Conservation (phyloP, 2,329 filamentous ascomycete species). For the Penicillium sp. region DNA sequence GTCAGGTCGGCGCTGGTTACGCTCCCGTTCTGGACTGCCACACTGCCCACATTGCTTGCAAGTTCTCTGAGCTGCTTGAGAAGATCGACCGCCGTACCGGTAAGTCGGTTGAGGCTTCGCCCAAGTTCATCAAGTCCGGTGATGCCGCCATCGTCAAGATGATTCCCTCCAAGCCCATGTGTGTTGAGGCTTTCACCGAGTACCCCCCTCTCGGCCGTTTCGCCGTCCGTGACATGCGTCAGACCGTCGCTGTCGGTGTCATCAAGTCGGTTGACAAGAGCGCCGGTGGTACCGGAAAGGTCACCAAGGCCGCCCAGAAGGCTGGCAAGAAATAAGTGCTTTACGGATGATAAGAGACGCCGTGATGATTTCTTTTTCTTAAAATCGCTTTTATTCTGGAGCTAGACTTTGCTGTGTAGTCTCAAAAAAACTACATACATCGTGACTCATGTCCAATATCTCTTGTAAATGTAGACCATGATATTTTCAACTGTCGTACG, state of each 20-base stretch:
- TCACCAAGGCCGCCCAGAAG: conserved; percentile 58
- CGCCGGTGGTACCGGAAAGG: conserved; percentile 54
- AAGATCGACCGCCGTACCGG: conserved; percentile 99
- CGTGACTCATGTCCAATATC: conserved; percentile 12
- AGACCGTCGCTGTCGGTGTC: conserved; percentile 33
- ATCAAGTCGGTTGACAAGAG: conserved; percentile 70
- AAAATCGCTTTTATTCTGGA: conserved; percentile 23
- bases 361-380: conserved; percentile 25
- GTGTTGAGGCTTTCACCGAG: conserved; percentile 99
- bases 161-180: conserved; percentile 99
- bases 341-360: conserved; percentile 23
- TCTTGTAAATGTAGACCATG: too few species aligned
- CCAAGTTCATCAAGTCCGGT: conserved; percentile 99
- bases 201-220: conserved; percentile 99
- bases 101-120: conserved; percentile 83
- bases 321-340: conserved; percentile 64
- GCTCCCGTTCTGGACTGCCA: conserved; percentile 99
- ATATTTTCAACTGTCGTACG: too few species aligned
- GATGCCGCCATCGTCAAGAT: conserved; percentile 99
- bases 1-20: conserved; percentile 98
- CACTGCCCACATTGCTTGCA: conserved; percentile 99
- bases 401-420: conserved; percentile 25
- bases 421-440: conserved; percentile 20
- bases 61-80: conserved; percentile 98
- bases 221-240: conserved; percentile 95